Conservation (phyloP, 345 rosid species). For the Brassica cretica region DNA sequence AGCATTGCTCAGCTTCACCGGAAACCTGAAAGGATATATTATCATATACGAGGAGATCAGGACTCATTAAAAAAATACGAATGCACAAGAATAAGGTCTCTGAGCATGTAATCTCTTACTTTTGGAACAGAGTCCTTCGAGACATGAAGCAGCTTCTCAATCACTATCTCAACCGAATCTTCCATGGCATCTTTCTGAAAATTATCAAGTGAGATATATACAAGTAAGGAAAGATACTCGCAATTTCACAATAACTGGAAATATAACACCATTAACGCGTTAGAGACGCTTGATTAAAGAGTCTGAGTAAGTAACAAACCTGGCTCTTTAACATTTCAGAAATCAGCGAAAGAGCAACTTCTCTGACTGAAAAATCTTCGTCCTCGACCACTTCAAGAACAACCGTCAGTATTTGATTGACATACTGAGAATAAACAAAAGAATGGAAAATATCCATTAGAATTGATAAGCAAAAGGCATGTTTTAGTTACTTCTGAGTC, state of each 20-base stretch:
- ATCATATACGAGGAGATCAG: conserved; percentile 25
- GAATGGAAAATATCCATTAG: conserved; percentile 8
- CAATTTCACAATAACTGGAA: conserved; percentile 2
- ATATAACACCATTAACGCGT: neutral
- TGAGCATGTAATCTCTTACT: conserved; percentile 45
- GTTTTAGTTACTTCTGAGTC: conserved; percentile 7
- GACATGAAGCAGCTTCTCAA: conserved; percentile 88
- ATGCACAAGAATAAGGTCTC: conserved; percentile 13
- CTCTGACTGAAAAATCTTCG: conserved; percentile 66
- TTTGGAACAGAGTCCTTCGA: conserved; percentile 70
- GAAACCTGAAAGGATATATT: conserved; percentile 57
- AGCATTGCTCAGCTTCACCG: conserved; percentile 86
- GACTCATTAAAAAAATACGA: neutral
- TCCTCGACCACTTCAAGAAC: conserved; percentile 93
- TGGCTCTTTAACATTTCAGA: conserved; percentile 85
- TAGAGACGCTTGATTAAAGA: neutral
- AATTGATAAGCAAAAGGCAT: conserved; percentile 7
- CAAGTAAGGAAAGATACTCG: conserved; percentile 12
- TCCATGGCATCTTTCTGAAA: conserved; percentile 83
- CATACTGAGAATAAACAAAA: conserved; percentile 58
- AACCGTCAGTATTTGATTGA: conserved; percentile 92
- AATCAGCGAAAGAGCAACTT: conserved; percentile 72
- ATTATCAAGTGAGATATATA: conserved; percentile 29
- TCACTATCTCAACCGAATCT: conserved; percentile 89
- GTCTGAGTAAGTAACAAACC: conserved; percentile 46